Base-by-base conservation (phyloP, 768 basidiomycete species). In the Leccinum disarticulatum region DNA sequence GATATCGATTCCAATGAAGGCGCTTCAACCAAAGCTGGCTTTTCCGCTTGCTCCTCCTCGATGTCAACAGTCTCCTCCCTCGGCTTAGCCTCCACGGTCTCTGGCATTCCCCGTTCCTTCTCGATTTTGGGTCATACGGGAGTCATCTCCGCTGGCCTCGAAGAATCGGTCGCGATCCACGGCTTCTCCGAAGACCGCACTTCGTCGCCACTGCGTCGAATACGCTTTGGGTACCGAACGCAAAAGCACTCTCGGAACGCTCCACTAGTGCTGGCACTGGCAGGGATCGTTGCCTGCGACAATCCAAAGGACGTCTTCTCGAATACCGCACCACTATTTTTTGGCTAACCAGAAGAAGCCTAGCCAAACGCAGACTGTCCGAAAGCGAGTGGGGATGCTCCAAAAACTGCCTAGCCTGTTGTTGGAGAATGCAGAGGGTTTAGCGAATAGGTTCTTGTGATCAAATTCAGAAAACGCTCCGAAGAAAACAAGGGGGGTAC, bases 301-400 rank as follows among this genome's bases (percentile, higher is more conserved):
- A 68, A 55, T 17, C 59, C 63, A 19, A 71, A 61, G 5, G 69
- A 48, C 27, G 69, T 41, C 57, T 70, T 66, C 6, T 63, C 70
- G 22, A 74, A 73, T 31, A 50, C 28, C 17, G 65, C 17, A 36
- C 61, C 59, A 10, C 30, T 31, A 31, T 51, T 51, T 41, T 61
- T 54, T 6, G 64, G 47, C 30, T 71, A 64, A 51, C 68, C 68
- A 51, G 74, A 70, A 2, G 69, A 64, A n/a, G 77, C 60, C 51
- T 77, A 73, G 2, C 77, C 77, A 60, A 82, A 81, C 3, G 74
- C 61, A 6, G 77, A 59, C 46, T 76, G 74, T 4, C 77, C 79
- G 61, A 79, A 80, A 6, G 64, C 60, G 36, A 72, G 59, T 33
- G 63, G 36, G 43, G 59, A 47, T 43, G 59, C 17, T 14, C 71